These are phyloP conservation scores for Ogataea populi-albae DNA, from an alignment of 805 yeast species.

Conservation along the genomic window DNA sequence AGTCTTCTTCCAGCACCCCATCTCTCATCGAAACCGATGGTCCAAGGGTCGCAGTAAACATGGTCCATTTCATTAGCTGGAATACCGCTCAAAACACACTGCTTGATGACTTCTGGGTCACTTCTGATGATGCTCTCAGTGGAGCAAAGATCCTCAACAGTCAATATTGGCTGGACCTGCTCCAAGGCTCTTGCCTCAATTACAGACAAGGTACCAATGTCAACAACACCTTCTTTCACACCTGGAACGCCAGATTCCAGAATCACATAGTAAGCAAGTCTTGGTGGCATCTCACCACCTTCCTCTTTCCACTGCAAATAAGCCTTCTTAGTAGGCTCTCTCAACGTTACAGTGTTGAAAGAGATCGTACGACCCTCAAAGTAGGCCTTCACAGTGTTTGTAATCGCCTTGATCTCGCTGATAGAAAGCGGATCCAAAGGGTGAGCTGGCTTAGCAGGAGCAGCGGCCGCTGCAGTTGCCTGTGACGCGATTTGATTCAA, in stretches of 20 bases:
- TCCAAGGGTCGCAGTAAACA: conserved; percentile 66
- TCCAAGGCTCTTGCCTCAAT: conserved; percentile 46
- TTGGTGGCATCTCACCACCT: conserved; percentile 59
- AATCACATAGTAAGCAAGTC: conserved; percentile 65
- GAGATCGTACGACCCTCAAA: conserved; percentile 44
- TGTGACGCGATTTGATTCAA: conserved; percentile 61
- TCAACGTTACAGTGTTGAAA: conserved; percentile 68
- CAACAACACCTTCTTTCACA: conserved; percentile 69
- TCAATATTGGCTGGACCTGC: conserved; percentile 72
- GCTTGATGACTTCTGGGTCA: conserved; percentile 72
- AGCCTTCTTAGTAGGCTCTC: conserved; percentile 66
- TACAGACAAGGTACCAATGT: conserved; percentile 47
- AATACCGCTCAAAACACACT: conserved; percentile 67
- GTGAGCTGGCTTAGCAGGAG: conserved; percentile 57
- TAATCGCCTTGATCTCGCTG: conserved; percentile 57
- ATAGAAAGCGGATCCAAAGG: conserved; percentile 71
- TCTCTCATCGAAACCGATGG: conserved; percentile 62
- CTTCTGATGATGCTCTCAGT: conserved; percentile 65
- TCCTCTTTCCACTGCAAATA: conserved; percentile 65
- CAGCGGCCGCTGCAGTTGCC: conserved; percentile 50
- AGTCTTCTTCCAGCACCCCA: conserved; percentile 75
- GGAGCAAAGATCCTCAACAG: conserved; percentile 60
- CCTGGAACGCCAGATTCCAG: conserved; percentile 58
- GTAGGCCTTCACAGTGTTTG: conserved; percentile 48
- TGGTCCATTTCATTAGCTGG: conserved; percentile 59